phyloP scores from a whole-genome alignment of 1,139 yeast genomes.

The Kodamaea ohmeri region DNA sequence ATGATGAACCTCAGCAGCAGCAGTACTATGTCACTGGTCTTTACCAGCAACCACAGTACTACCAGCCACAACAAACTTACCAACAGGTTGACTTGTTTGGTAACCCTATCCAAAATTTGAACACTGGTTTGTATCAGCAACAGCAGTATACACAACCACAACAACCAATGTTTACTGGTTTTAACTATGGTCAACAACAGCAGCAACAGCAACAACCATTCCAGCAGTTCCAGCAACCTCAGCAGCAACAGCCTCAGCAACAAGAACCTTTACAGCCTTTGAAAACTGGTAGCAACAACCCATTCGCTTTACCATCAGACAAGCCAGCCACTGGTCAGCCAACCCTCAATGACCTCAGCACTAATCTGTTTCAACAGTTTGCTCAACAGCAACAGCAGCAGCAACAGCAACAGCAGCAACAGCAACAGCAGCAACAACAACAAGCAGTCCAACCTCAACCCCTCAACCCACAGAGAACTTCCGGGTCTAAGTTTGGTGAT shows the following conservation, averaged over 20 bases:
- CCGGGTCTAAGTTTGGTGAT: constrained; percentile 46
- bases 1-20: constrained; percentile 34
- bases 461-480: constrained; percentile 31
- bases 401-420: constrained; percentile 23
- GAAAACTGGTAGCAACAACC: constrained; percentile 85
- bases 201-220: constrained; percentile 13
- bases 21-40: constrained; percentile 15
- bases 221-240: too few species aligned
- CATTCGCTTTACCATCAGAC: constrained; percentile 61
- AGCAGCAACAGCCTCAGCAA: constrained; percentile 22
- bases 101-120: constrained; percentile 14
- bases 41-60: constrained; percentile 21
- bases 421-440: constrained; percentile 22
- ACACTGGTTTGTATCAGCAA: constrained; percentile 9
- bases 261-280: constrained; percentile 52
- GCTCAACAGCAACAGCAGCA: constrained; percentile 27
- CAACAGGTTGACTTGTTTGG: constrained; percentile 16
- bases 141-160: constrained; percentile 20
- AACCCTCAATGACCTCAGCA: constrained; percentile 21
- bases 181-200: constrained; percentile 23
- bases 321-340: constrained; percentile 19
- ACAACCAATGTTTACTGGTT: constrained; percentile 31
- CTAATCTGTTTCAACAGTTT: constrained; percentile 24
- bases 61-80: constrained; percentile 21
- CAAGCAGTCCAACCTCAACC: constrained; percentile 25